Evolutionary conservation across 257 asterid genomes (phyloP).

Genomic region (Ehretia macrophylla): DNA sequence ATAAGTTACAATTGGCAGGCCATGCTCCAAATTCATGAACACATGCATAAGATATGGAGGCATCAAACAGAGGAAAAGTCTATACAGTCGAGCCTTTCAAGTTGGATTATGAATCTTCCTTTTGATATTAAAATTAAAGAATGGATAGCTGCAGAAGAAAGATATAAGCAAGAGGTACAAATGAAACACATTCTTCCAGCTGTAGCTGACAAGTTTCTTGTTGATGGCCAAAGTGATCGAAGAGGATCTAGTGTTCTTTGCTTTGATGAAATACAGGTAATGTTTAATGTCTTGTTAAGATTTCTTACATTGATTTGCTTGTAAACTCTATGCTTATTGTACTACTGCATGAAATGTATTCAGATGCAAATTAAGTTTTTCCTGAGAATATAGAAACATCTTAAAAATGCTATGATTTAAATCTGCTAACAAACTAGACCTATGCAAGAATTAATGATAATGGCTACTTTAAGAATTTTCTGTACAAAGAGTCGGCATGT

Average conservation of each 20-base stretch:
- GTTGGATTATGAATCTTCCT: slow-evolving; percentile 84
- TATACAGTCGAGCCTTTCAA: slow-evolving; percentile 66
- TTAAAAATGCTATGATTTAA: not conserved
- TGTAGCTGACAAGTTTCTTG: slow-evolving; percentile 90
- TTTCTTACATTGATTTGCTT: not conserved
- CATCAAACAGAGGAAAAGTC: slow-evolving; percentile 53
- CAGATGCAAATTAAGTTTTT: not conserved
- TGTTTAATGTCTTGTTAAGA: slow-evolving; percentile 1
- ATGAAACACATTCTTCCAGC: slow-evolving; percentile 87
- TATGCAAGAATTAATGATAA: not conserved
- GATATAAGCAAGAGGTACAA: slow-evolving; percentile 71
- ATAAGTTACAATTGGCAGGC: slow-evolving; percentile 49
- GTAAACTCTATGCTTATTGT: not conserved
- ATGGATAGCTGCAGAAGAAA: slow-evolving; percentile 94
- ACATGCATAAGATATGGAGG: slow-evolving; percentile 83
- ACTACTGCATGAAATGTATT: not conserved
- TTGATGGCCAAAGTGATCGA: slow-evolving; percentile 46
- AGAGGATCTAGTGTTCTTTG: slow-evolving; percentile 88
- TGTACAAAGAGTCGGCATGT: not conserved
- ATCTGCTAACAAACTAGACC: not conserved
- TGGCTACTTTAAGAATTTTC: not conserved
- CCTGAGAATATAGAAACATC: not conserved
- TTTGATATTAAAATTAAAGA: slow-evolving; percentile 80
- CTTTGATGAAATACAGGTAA: slow-evolving; percentile 95
- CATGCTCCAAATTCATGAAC: slow-evolving; percentile 88